Base-by-base conservation (phyloP, 2,329 filamentous ascomycete species). In the Aspergillus ruber region DNA sequence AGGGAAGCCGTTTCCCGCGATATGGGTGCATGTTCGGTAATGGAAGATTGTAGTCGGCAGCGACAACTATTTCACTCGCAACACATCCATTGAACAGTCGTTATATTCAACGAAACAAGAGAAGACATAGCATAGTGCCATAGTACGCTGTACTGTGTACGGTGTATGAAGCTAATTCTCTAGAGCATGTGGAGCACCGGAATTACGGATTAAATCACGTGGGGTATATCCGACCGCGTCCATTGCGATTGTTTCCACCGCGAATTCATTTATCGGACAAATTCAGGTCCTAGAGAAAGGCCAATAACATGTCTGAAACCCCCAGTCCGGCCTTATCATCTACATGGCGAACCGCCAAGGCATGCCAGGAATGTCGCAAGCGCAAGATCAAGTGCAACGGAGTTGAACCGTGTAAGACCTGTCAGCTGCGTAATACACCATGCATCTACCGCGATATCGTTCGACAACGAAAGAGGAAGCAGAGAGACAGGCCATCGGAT, bases 381-480 rank as follows among this genome's bases (percentile, higher is more conserved):
- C 60, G 68, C 45, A 71, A 71, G 55, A 69, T 71, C 52, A 65
- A 65, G 23, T 72, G 68, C 54, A 66, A 69, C 49, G 69, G 68
- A 13, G 44, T 57, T 23, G 60, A 59, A n/a, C 68, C 69, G 46
- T 71, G 68, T 56, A 67, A 70, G 51, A 67, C 66, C 42, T 72
- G 69, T 47, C 56, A 63, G 18, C 47, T 58, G 42, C 56, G 66
- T 10, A 55, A 57, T 13, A 63, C 61, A 1, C 54, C 60, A 1
- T 69, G 67, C 45, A 42, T 66, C n/a, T 69, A 69, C 45, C 60
- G 67, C n/a, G 63, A 67, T 8, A 56, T 67, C 6, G 62, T 61
- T 45, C 62, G 67, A 6, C 64, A 66, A 46, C 63, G 66, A n/a
- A 61, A 59, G 35, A 67, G 58, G 45, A 69, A 64, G 43, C 49